Percentiles rank a stretch among this genome's conserved stretches.
Conservation (phyloP, 306 rosid genomes). For the Casuarina glauca region DNA sequence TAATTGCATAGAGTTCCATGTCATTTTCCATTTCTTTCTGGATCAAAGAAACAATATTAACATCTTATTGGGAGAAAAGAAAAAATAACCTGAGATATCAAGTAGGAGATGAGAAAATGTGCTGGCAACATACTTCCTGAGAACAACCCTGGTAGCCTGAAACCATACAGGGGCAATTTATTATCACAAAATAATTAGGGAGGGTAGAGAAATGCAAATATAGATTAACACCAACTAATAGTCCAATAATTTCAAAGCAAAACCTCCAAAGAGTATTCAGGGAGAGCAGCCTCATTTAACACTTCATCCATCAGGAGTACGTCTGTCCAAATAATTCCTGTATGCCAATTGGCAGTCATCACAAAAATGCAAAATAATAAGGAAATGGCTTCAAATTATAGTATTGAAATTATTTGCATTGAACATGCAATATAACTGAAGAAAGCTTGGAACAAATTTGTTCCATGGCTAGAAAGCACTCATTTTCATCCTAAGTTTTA, state of each 20-base stretch:
- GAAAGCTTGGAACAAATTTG: background rate
- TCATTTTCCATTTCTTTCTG: conserved; percentile 11
- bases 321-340: conserved; percentile 73
- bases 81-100: conserved; percentile 59
- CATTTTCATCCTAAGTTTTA: background rate
- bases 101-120: conserved; percentile 65
- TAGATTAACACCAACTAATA: conserved; percentile 21
- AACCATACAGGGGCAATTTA: conserved; percentile 26
- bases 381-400: background rate
- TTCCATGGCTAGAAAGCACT: background rate
- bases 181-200: conserved; percentile 2
- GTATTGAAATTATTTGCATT: background rate
- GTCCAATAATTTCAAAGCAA: conserved; percentile 20
- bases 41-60: conserved; percentile 16
- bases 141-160: conserved; percentile 63
- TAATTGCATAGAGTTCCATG: conserved; percentile 1
- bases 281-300: conserved; percentile 64
- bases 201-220: conserved; percentile 3
- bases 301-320: conserved; percentile 70
- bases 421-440: background rate
- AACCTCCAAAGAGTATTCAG: conserved; percentile 69
- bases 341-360: conserved; percentile 20
- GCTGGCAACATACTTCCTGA: conserved; percentile 48
- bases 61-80: conserved; percentile 25
- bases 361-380: conserved; percentile 15